Conservation (phyloP, 192 early-diverging fungal species). For the Backusella tarrabulga region DNA sequence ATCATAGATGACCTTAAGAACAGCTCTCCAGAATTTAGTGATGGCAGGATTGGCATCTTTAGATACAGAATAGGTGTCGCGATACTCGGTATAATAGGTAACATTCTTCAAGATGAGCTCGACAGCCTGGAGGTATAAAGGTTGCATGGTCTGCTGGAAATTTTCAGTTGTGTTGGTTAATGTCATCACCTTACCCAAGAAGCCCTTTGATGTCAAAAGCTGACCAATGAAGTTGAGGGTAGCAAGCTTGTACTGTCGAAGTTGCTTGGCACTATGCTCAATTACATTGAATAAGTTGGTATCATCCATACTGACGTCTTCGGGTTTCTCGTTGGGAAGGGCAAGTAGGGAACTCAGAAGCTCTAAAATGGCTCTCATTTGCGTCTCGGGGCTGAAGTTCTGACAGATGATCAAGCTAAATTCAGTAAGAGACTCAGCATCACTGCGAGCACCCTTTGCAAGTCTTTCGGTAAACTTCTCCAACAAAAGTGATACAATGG, state of each 20-base stretch:
- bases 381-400: constrained; percentile 64
- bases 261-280: constrained; percentile 52
- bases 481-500: constrained; percentile 70
- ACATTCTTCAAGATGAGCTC: constrained; percentile 57
- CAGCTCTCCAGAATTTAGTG: constrained; percentile 48
- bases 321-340: constrained; percentile 55
- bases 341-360: constrained; percentile 55
- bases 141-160: constrained; percentile 41
- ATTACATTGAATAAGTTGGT: constrained; percentile 32
- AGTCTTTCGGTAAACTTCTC: constrained; percentile 64
- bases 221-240: constrained; percentile 53
- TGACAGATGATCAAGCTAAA: constrained; percentile 74
- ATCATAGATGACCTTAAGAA: constrained; percentile 65
- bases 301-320: constrained; percentile 10
- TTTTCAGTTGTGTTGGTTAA: constrained; percentile 33
- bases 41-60: constrained; percentile 33
- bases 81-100: constrained; percentile 49
- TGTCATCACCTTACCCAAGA: constrained; percentile 49
- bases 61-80: constrained; percentile 32
- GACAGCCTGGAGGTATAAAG: constrained; percentile 47
- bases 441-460: constrained; percentile 48
- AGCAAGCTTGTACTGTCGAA: constrained; percentile 65
- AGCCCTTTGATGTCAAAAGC: constrained; percentile 48
- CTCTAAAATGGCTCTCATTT: constrained; percentile 60
- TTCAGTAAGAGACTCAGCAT: constrained; percentile 65